A percentile compares a stretch with the other conserved stretches of the same genome.
phyloP scores from a whole-genome alignment of 306 rosid genomes.

The Cucumis sativus region DNA sequence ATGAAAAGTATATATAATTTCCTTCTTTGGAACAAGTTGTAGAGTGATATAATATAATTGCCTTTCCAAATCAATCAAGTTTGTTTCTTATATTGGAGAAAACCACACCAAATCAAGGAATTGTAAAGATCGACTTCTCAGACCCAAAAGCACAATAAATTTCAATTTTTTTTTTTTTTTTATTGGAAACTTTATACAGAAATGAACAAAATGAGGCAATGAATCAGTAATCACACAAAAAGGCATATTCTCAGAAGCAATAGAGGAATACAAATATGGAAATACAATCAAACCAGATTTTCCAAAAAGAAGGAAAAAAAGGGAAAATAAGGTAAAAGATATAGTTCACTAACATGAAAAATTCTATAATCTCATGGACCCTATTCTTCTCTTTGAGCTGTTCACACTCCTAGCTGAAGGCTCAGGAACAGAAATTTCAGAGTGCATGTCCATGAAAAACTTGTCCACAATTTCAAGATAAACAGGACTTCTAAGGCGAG shows the following conservation, averaged over 20 bases:
- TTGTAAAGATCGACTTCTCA: neutral
- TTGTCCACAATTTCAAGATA: slow-evolving; percentile 78
- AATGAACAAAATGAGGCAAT: neutral
- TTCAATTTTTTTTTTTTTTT: neutral
- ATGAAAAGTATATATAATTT: neutral
- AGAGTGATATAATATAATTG: neutral
- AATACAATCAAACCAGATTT: slow-evolving; percentile 21
- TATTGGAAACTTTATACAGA: slow-evolving; percentile 2
- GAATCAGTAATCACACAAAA: slow-evolving; percentile 8
- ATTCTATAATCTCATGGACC: slow-evolving; percentile 36
- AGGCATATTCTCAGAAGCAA: slow-evolving; percentile 11
- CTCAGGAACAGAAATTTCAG: slow-evolving; percentile 37
- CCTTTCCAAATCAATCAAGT: neutral
- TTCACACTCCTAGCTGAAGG: slow-evolving; percentile 25
- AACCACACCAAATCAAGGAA: neutral
- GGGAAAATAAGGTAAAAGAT: neutral
- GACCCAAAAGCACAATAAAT: neutral
- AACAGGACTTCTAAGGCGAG: slow-evolving; percentile 67
- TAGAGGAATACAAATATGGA: slow-evolving; percentile 10
- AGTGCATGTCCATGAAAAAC: slow-evolving; percentile 61
- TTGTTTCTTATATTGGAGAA: neutral
- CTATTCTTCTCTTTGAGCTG: slow-evolving; percentile 33
- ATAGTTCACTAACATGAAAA: slow-evolving; percentile 12
- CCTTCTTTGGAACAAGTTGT: neutral
- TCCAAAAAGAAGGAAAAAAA: neutral